Evolutionary conservation across 371 early-diverging fungal genomes (phyloP), one percentile per base, ranked within the genome.

Genomic region (Fennellomyces sp.): DNA sequence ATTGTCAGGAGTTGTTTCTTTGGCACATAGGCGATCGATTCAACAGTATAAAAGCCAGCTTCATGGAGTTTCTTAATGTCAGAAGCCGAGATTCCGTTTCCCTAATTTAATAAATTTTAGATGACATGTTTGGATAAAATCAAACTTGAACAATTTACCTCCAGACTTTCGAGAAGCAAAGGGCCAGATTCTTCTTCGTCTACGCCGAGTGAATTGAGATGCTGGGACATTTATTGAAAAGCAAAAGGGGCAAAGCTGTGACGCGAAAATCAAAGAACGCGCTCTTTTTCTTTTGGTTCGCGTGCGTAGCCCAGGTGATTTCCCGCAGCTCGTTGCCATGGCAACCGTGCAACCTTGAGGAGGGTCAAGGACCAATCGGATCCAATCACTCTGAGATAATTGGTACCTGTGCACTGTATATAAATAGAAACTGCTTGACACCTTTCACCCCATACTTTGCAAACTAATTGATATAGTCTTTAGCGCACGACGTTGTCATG

Each of bases 21-120:
- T 2, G 99, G 98, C 2, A 99, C 97, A 80, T 87, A 99, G 7
- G 98, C 99, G 58, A 99, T 80, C 1, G 97, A 68, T 73, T 99
- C 99, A 7, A 99, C 93, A 1, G 99, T 99, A 66, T 88, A 87
- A 72, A 84, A 97, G 0, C 99, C 99, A 10, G 92, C 96, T 19
- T 97, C 98, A 27, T 82, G 81, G 10, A 98, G 83, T 72, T 95
- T 97, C 64, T 90, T 87, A 53, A 95, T 82, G 61, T 98, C 98
- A 10, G 89, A 76, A 3, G 89, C 78, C 60, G 88, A 80, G 49
- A 98, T 90, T 2, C 98, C 98, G 53, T 73, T 82, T 69, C 92
- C 86, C 90, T 94, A 68, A 45, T 26, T 2, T 11, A 42, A 21
- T 7, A 38, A 5, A 19, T 30, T 53, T 36, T 19, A 7, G 19